These are phyloP conservation scores for Geopyxis carbonaria DNA, from an alignment of 495 filamentous ascomycete species.

Conservation along the genomic window DNA sequence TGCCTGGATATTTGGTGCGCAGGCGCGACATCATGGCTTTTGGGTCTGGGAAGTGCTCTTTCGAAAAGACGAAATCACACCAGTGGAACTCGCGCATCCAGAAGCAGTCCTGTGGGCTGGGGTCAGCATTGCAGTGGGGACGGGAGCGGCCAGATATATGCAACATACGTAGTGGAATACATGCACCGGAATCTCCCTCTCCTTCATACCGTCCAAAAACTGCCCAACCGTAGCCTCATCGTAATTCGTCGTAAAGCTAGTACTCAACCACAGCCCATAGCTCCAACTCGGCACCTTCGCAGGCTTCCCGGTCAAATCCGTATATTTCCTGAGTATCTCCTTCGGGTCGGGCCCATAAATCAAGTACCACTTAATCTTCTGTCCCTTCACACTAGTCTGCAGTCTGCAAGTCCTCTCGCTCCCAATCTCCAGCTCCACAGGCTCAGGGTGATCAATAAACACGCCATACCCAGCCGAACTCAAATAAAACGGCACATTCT, in stretches of 20 bases:
- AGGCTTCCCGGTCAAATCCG: conserved; percentile 42
- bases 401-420: conserved; percentile 49
- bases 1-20: conserved; percentile 37
- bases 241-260: conserved; percentile 54
- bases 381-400: conserved; percentile 44
- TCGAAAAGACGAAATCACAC: conserved; percentile 57
- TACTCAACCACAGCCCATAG: conserved; percentile 55
- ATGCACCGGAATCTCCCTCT: conserved; percentile 39
- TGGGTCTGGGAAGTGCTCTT: conserved; percentile 51
- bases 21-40: conserved; percentile 43
- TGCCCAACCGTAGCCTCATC: conserved; percentile 47
- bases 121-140: neutral
- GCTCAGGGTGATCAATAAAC: conserved; percentile 46
- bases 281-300: conserved; percentile 48
- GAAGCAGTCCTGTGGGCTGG: conserved; percentile 5
- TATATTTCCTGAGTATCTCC: conserved; percentile 47
- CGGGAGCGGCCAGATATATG: conserved; percentile 31
- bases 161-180: conserved; percentile 60
- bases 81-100: conserved; percentile 46
- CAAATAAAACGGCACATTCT: conserved; percentile 56
- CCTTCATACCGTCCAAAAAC: conserved; percentile 49
- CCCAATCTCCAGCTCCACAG: conserved; percentile 47
- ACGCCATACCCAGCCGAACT: conserved; percentile 52
- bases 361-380: conserved; percentile 44
- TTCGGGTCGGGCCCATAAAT: conserved; percentile 52